Conservation (phyloP, 2,329 filamentous ascomycete species). For the Ceratocystis eucalypticola region DNA sequence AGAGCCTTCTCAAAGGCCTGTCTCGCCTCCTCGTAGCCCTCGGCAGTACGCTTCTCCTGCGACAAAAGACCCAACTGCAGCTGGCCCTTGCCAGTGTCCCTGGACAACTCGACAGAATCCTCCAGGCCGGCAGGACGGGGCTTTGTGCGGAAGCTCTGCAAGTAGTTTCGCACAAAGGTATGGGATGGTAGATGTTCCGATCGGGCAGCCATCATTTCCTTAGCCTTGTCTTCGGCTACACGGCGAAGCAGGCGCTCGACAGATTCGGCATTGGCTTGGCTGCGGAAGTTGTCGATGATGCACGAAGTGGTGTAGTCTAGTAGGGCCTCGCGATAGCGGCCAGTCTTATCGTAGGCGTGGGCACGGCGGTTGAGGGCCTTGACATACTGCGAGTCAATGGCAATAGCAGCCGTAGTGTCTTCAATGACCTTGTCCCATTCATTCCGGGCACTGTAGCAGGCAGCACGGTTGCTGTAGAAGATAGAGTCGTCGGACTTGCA, state of each 20-base stretch:
- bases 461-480: slow-evolving; percentile 97
- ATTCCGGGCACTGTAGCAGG: slow-evolving; percentile 86
- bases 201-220: slow-evolving; percentile 77
- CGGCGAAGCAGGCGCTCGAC: slow-evolving; percentile 93
- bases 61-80: slow-evolving; percentile 70
- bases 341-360: slow-evolving; percentile 89
- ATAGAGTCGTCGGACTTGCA: slow-evolving; percentile 97
- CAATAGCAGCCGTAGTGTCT: slow-evolving; percentile 88
- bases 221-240: slow-evolving; percentile 87
- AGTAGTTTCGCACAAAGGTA: slow-evolving; percentile 95
- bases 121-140: slow-evolving; percentile 69
- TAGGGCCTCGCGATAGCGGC: slow-evolving; percentile 82
- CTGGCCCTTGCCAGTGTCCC: slow-evolving; percentile 71
- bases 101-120: slow-evolving; percentile 61
- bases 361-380: slow-evolving; percentile 95
- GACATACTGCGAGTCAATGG: slow-evolving; percentile 87
- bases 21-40: slow-evolving; percentile 82
- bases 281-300: slow-evolving; percentile 96
- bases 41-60: slow-evolving; percentile 73
- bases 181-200: slow-evolving; percentile 80
- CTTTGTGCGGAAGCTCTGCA: slow-evolving; percentile 90
- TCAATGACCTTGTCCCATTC: slow-evolving; percentile 95
- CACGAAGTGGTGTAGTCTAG: slow-evolving; percentile 97
- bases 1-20: slow-evolving; percentile 77
- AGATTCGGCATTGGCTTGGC: slow-evolving; percentile 72